Conservation (phyloP, 2,329 filamentous ascomycete genomes). For the Clonostachys rhizophaga region DNA sequence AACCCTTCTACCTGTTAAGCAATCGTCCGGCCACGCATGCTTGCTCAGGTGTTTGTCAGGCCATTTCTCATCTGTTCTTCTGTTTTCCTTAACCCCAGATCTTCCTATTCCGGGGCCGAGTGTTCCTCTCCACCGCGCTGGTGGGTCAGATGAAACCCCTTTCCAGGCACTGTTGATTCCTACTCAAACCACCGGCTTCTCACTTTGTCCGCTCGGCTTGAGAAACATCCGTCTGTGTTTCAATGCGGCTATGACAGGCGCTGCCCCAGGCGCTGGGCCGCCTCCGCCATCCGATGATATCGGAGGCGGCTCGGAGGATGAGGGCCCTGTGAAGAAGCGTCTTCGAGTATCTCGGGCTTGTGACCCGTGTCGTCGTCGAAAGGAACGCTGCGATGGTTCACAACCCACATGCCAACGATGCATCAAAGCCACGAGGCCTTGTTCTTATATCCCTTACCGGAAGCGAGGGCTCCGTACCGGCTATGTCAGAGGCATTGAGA, state of each 20-base stretch:
- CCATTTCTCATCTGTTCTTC: too few relatives aligned
- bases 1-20: background rate
- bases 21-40: background rate
- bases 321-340: conserved; percentile 32
- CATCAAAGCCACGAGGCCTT: conserved; percentile 31
- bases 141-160: too few relatives aligned
- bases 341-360: conserved; percentile 59
- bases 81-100: too few relatives aligned
- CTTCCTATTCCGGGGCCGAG: too few relatives aligned
- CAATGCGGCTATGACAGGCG: too few relatives aligned
- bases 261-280: too few relatives aligned
- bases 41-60: too few relatives aligned
- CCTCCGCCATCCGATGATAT: background rate
- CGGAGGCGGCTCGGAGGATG: background rate
- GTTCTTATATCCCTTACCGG: conserved; percentile 3
- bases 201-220: too few relatives aligned
- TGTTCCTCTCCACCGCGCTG: too few relatives aligned
- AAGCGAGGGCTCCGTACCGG: conserved; percentile 6
- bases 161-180: too few relatives aligned
- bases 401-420: conserved; percentile 62
- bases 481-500: conserved; percentile 4
- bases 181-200: too few relatives aligned
- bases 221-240: too few relatives aligned
- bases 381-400: conserved; percentile 64
- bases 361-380: conserved; percentile 57